Conservation (phyloP, 768 basidiomycete genomes). For the Mycena latifolia region DNA sequence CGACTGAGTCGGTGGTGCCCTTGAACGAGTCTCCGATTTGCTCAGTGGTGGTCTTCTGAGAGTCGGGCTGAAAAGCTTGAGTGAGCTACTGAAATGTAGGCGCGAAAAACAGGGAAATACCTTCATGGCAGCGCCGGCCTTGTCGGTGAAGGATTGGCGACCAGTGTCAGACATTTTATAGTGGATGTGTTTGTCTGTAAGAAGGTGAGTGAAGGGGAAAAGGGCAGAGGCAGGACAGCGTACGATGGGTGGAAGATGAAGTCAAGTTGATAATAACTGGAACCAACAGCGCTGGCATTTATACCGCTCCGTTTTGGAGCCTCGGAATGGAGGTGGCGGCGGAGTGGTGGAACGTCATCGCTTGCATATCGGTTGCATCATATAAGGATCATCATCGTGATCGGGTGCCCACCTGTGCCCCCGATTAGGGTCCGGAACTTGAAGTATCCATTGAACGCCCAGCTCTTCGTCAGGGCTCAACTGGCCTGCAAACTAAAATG, state of each 20-base stretch:
- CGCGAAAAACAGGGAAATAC: conserved; percentile 40
- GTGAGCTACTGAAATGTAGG: conserved; percentile 3
- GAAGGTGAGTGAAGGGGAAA: background rate
- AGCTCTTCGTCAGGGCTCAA: too few species aligned
- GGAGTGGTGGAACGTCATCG: too few species aligned
- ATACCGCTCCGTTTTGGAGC: too few species aligned
- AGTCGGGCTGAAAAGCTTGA: conserved; percentile 62
- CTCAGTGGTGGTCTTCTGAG: conserved; percentile 68
- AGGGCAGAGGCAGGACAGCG: background rate
- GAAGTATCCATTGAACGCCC: too few species aligned
- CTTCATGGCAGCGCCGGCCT: conserved; percentile 63
- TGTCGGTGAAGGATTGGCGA: conserved; percentile 73
- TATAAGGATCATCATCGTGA: too few species aligned
- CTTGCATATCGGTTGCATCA: too few species aligned
- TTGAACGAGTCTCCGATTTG: conserved; percentile 62
- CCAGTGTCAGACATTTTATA: conserved; percentile 63
- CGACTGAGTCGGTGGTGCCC: conserved; percentile 59
- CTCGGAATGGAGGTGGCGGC: too few species aligned
- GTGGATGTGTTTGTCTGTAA: background rate
- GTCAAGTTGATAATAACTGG: too few species aligned
- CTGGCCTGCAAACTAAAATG: too few species aligned
- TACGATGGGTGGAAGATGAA: background rate
- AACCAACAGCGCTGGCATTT: too few species aligned
- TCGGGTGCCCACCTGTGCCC: too few species aligned
- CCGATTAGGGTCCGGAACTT: too few species aligned